phyloP scores from a whole-genome alignment of 352 stramenopile species.

The Globisporangium sylvaticum region DNA sequence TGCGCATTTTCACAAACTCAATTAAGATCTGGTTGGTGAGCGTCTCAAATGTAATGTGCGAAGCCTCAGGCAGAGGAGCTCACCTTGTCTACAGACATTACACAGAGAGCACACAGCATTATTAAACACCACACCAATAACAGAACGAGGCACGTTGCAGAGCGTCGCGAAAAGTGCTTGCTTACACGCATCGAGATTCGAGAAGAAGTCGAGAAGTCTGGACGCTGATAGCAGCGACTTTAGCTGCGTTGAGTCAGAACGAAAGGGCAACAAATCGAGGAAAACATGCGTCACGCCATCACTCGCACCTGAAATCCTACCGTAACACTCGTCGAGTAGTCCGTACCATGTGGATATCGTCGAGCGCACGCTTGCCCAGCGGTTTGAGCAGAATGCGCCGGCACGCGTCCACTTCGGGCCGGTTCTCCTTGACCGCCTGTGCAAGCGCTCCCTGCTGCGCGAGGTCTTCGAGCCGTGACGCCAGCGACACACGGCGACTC shows the following conservation, averaged over 20 bases:
- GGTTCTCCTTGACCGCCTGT: constrained; percentile 37
- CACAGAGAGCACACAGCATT: background rate
- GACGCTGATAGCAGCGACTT: constrained; percentile 70
- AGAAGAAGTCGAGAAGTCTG: constrained; percentile 79
- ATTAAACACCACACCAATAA: constrained; percentile 3
- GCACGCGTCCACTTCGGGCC: constrained; percentile 44
- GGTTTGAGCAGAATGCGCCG: constrained; percentile 52
- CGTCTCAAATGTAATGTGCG: background rate
- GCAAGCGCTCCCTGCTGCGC: constrained; percentile 36
- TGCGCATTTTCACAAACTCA: background rate
- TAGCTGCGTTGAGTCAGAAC: constrained; percentile 30
- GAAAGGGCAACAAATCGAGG: background rate
- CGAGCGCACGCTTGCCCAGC: constrained; percentile 51
- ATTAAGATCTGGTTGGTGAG: background rate
- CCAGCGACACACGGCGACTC: constrained; percentile 36
- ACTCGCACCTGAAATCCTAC: background rate
- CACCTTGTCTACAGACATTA: constrained; percentile 29
- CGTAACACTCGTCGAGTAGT: background rate
- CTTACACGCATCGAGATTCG: constrained; percentile 73
- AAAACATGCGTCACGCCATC: background rate
- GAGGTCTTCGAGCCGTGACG: constrained; percentile 42
- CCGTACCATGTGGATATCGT: constrained; percentile 67
- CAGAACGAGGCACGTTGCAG: background rate
- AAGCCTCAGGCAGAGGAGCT: background rate
- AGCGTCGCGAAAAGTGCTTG: background rate